Percentiles rank a stretch among this genome's conserved stretches.
These are phyloP conservation scores for Yamadazyma scolyti DNA, from an alignment of 805 yeast genomes.

Conservation along the genomic window DNA sequence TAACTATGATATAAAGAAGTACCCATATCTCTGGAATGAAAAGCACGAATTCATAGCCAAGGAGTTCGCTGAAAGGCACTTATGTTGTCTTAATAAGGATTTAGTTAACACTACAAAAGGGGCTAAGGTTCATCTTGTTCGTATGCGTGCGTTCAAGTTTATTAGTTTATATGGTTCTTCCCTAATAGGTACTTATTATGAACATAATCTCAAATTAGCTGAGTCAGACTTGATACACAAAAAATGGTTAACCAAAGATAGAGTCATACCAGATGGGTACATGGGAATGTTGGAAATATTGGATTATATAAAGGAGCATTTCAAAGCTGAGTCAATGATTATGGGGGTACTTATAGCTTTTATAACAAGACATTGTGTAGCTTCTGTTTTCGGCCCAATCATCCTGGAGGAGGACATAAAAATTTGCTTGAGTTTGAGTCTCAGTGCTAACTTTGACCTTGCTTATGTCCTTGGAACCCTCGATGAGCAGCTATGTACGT, in stretches of 20 bases:
- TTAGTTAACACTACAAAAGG: too few species aligned
- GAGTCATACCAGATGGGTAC: not conserved
- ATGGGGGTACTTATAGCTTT: constrained; percentile 2
- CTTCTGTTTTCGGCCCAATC: constrained; percentile 1
- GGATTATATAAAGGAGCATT: not conserved
- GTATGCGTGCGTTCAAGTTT: not conserved
- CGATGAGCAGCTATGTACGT: constrained; percentile 1
- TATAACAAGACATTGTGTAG: not conserved
- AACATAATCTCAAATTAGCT: not conserved
- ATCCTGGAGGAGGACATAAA: not conserved
- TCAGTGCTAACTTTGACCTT: constrained; percentile 3
- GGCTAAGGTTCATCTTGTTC: not conserved
- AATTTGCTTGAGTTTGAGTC: constrained; percentile 1
- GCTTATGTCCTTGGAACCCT: constrained; percentile 3
- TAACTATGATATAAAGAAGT: not conserved
- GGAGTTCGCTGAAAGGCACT: not conserved
- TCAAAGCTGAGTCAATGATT: constrained; percentile 1
- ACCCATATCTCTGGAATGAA: not conserved
- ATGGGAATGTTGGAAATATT: not conserved
- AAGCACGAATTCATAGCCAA: not conserved
- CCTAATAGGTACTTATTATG: not conserved
- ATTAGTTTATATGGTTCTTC: constrained; percentile 1
- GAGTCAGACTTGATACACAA: not conserved
- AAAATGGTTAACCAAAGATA: not conserved
- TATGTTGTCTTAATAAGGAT: not conserved